These are phyloP conservation scores for Rhodotorula sp. DNA, from an alignment of 1,284 basidiomycete species.

Conservation along the genomic window DNA sequence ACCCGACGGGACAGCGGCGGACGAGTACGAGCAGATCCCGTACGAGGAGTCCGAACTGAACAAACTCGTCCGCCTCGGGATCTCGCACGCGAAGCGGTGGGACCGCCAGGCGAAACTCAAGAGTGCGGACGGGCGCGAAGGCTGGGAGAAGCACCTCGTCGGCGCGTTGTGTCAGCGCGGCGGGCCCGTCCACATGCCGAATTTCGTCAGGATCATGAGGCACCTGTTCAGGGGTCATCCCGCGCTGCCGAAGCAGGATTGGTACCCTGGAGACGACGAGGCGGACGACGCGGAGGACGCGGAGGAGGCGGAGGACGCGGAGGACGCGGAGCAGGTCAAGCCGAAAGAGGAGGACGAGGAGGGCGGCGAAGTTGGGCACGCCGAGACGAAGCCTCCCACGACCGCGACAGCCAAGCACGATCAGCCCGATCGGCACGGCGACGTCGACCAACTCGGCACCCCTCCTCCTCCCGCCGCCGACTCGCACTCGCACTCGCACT, in stretches of 20 bases:
- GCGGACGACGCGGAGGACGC: neutral
- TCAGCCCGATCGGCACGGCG: neutral
- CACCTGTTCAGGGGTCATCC: constrained; percentile 33
- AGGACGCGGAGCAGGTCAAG: neutral
- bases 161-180: constrained; percentile 40
- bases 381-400: neutral
- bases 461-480: constrained; percentile 6
- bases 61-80: constrained; percentile 31
- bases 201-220: constrained; percentile 30
- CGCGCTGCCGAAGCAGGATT: constrained; percentile 3
- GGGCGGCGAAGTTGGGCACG: neutral
- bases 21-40: constrained; percentile 2
- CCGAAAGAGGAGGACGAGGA: constrained; percentile 9
- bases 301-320: neutral
- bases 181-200: constrained; percentile 24
- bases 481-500: no score
- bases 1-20: neutral
- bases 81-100: constrained; percentile 38
- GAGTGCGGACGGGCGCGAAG: constrained; percentile 23
- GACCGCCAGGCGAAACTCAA: constrained; percentile 40
- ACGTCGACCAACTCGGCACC: neutral
- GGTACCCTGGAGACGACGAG: neutral
- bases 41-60: constrained; percentile 24
- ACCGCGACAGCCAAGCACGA: neutral
- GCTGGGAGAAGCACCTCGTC: constrained; percentile 39